Evolutionary conservation across 805 yeast genomes (phyloP).

Genomic region (Nakazawaea pomicola): DNA sequence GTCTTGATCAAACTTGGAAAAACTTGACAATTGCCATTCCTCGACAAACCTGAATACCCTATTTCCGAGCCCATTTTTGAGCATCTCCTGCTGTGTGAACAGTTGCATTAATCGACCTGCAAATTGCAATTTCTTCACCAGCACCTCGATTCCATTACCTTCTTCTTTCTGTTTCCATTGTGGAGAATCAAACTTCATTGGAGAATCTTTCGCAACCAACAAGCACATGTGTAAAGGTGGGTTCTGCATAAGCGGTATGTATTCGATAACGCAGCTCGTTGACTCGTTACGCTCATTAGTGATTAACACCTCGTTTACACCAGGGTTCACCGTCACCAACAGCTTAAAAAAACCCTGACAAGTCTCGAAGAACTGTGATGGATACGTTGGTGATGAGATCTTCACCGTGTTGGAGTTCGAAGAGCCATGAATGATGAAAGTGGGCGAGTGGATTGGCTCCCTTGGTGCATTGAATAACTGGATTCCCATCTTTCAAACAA

Average conservation of each 20-base stretch:
- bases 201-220: slow-evolving; percentile 72
- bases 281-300: not conserved
- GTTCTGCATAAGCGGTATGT: slow-evolving; percentile 53
- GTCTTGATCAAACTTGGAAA: slow-evolving; percentile 38
- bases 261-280: slow-evolving; percentile 30
- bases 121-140: slow-evolving; percentile 67
- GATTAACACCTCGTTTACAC: slow-evolving; percentile 40
- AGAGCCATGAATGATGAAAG: slow-evolving; percentile 45
- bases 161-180: slow-evolving; percentile 41
- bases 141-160: slow-evolving; percentile 63
- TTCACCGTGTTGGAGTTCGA: slow-evolving; percentile 15
- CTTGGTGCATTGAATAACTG: slow-evolving; percentile 27
- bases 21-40: slow-evolving; percentile 50
- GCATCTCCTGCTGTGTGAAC: slow-evolving; percentile 86
- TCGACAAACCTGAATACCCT: slow-evolving; percentile 75
- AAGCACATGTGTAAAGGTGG: slow-evolving; percentile 82
- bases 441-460: slow-evolving; percentile 40
- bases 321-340: slow-evolving; percentile 62
- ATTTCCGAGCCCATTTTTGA: slow-evolving; percentile 69
- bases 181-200: slow-evolving; percentile 67
- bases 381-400: no score
- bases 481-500: slow-evolving; percentile 26
- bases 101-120: slow-evolving; percentile 90
- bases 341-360: slow-evolving; percentile 71
- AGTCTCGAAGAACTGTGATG: slow-evolving; percentile 67